Conservation (phyloP, 495 filamentous ascomycete genomes). For the Sordaria brevicollis region DNA sequence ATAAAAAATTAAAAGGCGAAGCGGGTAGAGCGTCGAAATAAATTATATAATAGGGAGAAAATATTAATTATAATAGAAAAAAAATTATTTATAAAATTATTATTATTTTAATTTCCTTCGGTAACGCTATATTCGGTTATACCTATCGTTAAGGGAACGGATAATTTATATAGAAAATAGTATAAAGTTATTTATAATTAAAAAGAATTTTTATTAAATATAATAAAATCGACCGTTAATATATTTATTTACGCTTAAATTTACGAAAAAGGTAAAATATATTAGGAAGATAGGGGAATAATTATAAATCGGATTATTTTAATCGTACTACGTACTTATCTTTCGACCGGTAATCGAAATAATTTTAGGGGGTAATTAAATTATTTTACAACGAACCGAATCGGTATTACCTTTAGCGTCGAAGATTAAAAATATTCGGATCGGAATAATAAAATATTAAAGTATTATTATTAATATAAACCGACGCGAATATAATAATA, state of each 20-base stretch:
- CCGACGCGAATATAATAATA: no score
- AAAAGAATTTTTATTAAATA: not conserved
- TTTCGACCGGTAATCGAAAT: no score
- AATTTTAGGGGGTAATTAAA: no score
- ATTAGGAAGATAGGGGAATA: not conserved
- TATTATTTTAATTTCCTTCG: no score
- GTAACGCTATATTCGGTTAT: not conserved
- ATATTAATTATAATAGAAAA: no score
- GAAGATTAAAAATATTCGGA: no score
- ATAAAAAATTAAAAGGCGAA: no score
- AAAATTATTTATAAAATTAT: no score
- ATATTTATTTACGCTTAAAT: not conserved
- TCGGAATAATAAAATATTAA: not conserved
- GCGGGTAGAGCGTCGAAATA: no score
- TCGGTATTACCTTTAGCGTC: not conserved
- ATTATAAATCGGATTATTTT: not conserved
- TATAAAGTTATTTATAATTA: no score
- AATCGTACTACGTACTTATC: not conserved
- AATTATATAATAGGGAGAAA: no score
- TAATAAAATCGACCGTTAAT: not conserved
- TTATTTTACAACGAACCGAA: no score
- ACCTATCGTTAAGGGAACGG: not conserved
- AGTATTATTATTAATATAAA: not conserved
- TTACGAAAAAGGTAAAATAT: not conserved
- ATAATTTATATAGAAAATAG: not conserved